Evolutionary conservation across 345 rosid genomes (phyloP), one percentile per base, ranked within the genome.

Genomic region (Citrus mangshanensis): DNA sequence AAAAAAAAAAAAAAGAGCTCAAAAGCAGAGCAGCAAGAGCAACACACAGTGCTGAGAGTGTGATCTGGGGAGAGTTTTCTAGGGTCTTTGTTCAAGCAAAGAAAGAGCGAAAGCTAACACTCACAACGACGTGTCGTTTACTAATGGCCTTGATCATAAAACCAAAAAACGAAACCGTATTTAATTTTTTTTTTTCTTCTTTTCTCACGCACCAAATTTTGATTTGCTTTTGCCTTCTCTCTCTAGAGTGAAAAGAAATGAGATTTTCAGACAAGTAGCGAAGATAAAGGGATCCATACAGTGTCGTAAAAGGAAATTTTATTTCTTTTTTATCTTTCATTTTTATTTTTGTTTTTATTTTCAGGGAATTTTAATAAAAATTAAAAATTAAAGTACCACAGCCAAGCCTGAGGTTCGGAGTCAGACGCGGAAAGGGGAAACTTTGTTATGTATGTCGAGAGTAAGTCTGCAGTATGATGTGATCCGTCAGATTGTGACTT

Each of bases 31-130:
- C 58, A 65, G 28, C 66, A 72, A 28, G 72, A 62, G 49, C 68
- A 42, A 62, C 25, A 42, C 35, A 42, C 35, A 70, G 77, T 73
- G 82, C 63, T 68, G 32, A 30, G 68, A 38, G 67, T 73, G 82
- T 88, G 89, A 86, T 86, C 86, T 83, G 76, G 81, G 73, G 38
- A 66, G 75, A 74, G 76, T 73, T 77, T 70, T 81, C 75, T 82
- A 83, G 87, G 91, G 89, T 81, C 85, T 79, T 81, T 74, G 38
- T 25, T 78, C 78, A 72, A 59, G 69, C 60, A 65, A 65, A 37
- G 65, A 24, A 2, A 35, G 28, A 66, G 56, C 70, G 5, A 8
- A 73, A 69, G n/a, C 49, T 12, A 76, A 24, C 35, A 56, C 68
- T 27, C 58, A 14, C 61, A 68, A 78, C 78, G 84, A 72, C 80